Conservation (phyloP, 257 asterid species). For the Solanum piurae region DNA sequence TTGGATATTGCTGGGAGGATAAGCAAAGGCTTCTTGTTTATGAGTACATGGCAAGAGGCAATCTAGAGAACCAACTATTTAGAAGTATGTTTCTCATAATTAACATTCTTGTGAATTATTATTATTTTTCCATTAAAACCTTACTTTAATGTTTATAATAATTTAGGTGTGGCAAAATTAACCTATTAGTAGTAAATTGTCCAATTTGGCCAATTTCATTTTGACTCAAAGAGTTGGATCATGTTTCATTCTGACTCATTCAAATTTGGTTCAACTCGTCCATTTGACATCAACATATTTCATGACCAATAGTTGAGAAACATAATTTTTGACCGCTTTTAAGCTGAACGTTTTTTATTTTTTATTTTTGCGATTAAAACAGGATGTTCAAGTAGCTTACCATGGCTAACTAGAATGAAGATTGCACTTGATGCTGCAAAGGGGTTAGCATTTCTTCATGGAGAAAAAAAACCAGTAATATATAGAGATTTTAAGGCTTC, state of each 20-base stretch:
- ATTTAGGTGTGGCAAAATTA: neutral
- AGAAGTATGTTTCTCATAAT: neutral
- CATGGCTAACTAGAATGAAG: constrained; percentile 66
- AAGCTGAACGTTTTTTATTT: neutral
- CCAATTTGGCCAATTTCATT: neutral
- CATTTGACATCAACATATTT: neutral
- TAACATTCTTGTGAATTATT: neutral
- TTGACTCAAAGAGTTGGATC: neutral
- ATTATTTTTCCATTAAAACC: neutral
- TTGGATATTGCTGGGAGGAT: constrained; percentile 8
- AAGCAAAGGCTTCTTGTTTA: constrained; percentile 6
- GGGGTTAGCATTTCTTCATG: constrained; percentile 80
- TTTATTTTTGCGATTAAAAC: constrained; percentile 1
- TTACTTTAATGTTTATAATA: neutral
- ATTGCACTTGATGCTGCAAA: constrained; percentile 70
- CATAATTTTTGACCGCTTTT: neutral
- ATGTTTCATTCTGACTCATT: neutral
- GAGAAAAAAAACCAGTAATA: constrained; percentile 62
- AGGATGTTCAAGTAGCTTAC: constrained; percentile 45
- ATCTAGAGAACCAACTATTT: neutral
- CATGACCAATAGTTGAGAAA: too few relatives aligned
- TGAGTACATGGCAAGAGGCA: constrained; percentile 9
- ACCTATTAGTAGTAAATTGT: neutral
- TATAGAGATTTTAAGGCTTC: constrained; percentile 79
- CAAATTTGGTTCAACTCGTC: neutral